phyloP scores from a whole-genome alignment of 176 grass and related monocot species.

The Saccharum officinarum region DNA sequence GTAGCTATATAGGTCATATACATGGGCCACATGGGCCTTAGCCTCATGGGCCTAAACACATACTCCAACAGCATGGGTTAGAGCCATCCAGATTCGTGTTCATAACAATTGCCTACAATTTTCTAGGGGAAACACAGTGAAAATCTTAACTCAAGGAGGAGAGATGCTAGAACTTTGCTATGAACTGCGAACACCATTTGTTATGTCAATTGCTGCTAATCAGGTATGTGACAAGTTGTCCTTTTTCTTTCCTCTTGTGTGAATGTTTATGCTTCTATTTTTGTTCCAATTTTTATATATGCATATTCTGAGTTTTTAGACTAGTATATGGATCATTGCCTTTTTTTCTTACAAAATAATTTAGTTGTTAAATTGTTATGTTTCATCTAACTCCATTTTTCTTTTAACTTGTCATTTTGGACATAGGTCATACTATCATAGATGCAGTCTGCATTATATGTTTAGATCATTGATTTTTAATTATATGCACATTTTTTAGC shows the following conservation, averaged over 20 bases:
- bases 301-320: background rate
- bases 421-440: background rate
- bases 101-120: conserved; percentile 17
- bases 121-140: conserved; percentile 77
- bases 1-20: too few relatives aligned
- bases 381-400: background rate
- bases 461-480: background rate
- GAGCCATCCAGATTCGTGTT: background rate
- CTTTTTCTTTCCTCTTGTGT: conserved; percentile 19
- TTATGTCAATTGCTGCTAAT: conserved; percentile 67
- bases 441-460: background rate
- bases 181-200: conserved; percentile 82
- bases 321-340: background rate
- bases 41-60: too few relatives aligned
- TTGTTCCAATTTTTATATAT: background rate
- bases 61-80: too few relatives aligned
- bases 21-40: too few relatives aligned
- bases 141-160: conserved; percentile 91
- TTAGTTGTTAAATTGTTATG: conserved; percentile 4
- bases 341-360: background rate
- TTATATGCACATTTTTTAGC: background rate
- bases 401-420: background rate
- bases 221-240: conserved; percentile 50
- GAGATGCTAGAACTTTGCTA: conserved; percentile 96
- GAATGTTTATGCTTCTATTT: conserved; percentile 18